Conservation (phyloP, 164 flowering plant genomes). For the grape (Vitis vinifera) region ASM3070453v1 NC_081820.1:20931001-20931500, state of each 20-base stretch:
- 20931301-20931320: conserved; percentile 59
- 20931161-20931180: conserved; percentile 32
- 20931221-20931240: conserved; percentile 54
- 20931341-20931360: conserved; percentile 7
- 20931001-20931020: conserved; percentile 59
- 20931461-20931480: conserved; percentile 49
- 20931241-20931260: conserved; percentile 25
- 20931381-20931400: conserved; percentile 31
- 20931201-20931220: conserved; percentile 39
- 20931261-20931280: conserved; percentile 59
- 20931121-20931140: not conserved
- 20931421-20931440: conserved; percentile 39
- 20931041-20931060: conserved; percentile 45
- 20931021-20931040: conserved; percentile 60
- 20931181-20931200: conserved; percentile 60
- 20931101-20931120: no score
- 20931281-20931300: conserved; percentile 41
- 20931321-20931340: conserved; percentile 28
- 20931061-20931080: not conserved
- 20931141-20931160: conserved; percentile 22
- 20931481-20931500: conserved; percentile 45
- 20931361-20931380: not conserved
- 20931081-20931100: no score
- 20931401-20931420: conserved; percentile 57
- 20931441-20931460: conserved; percentile 41